These are phyloP conservation scores for Chalciporus piperatoides DNA, from an alignment of 1,284 basidiomycete genomes.

Conservation along the genomic window DNA sequence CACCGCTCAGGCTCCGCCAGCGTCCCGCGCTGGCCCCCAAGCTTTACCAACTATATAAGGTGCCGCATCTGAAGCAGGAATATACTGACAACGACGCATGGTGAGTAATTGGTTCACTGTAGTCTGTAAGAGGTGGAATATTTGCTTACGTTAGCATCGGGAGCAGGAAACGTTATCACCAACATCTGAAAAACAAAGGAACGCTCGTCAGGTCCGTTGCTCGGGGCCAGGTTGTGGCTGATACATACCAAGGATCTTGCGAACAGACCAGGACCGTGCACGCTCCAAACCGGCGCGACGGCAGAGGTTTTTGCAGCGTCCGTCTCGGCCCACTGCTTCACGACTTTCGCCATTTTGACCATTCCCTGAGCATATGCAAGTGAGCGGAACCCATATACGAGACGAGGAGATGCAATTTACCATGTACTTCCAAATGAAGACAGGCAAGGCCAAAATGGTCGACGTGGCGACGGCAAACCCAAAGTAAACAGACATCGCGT, in stretches of 20 bases:
- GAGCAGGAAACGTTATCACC: slow-evolving; percentile 38
- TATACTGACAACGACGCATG: slow-evolving; percentile 16
- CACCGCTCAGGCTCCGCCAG: neutral
- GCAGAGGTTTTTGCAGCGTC: slow-evolving; percentile 35
- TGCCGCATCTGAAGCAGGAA: slow-evolving; percentile 18
- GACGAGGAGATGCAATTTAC: slow-evolving; percentile 29
- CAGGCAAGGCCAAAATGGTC: slow-evolving; percentile 42
- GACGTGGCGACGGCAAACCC: slow-evolving; percentile 39
- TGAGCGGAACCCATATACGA: neutral
- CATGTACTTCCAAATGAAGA: slow-evolving; percentile 47
- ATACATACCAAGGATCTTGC: slow-evolving; percentile 39
- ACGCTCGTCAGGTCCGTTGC: neutral
- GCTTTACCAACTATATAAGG: slow-evolving; percentile 32
- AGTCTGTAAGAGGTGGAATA: neutral
- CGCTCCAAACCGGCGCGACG: slow-evolving; percentile 43
- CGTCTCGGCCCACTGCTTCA: slow-evolving; percentile 41
- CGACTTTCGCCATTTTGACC: slow-evolving; percentile 38
- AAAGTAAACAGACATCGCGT: slow-evolving; percentile 40
- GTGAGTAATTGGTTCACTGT: slow-evolving; percentile 2
- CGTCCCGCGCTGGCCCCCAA: neutral
- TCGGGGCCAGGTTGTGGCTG: neutral
- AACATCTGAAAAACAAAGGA: slow-evolving; percentile 36
- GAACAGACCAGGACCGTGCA: slow-evolving; percentile 42
- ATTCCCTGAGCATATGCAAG: slow-evolving; percentile 38
- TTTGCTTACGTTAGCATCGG: slow-evolving; percentile 40